Evolutionary conservation across 1,284 basidiomycete genomes (phyloP), one percentile per base, ranked within the genome.

Genomic region (Erythrobasidium hasegawianum): DNA sequence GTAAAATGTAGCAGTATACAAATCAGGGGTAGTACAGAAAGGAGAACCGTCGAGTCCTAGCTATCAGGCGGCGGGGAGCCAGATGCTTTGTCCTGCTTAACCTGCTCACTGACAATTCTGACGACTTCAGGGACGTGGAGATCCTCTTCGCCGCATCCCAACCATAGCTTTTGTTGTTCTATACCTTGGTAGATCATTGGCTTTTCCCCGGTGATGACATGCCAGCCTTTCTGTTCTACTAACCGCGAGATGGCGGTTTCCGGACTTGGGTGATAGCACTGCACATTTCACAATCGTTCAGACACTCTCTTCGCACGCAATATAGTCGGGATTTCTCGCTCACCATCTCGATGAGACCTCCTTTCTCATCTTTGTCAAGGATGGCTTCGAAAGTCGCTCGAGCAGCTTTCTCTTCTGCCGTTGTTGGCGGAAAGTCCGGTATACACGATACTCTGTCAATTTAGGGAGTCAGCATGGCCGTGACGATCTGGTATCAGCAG

Each of bases 141-240:
- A 16, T 47, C 43, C 14, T 47, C 14, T 24, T 47, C 43, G 5
- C 16, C 58, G 38, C 57, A 68, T 2, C 47, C 56, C 45, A 72
- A 65, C 72, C 71, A 73, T 5, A 73, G 55, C 33, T 69, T 67
- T 45, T 73, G 72, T 54, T 72, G 71, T 57, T 73, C 71, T 53
- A 72, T 71, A 3, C 70, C 70, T 49, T 71, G 70, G 68, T 70
- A 72, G 65, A 72, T 71, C 69, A 73, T 72, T 9, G 71, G 60
- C 24, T 69, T 64, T 26, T 71, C 72, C 10, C 72, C 72, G 0
- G 69, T 71, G 1, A 72, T 69, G 39, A 73, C 71, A 11, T 70
- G 65, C 72, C 72, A 73, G 16, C 68, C 71, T 1, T 68, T 60
- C 43, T 70, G 69, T 27, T 70, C 53, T 1, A 68, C 68, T 18